Evolutionary conservation across 345 rosid species (phyloP).

Genomic region (Boechera divaricarpa): DNA sequence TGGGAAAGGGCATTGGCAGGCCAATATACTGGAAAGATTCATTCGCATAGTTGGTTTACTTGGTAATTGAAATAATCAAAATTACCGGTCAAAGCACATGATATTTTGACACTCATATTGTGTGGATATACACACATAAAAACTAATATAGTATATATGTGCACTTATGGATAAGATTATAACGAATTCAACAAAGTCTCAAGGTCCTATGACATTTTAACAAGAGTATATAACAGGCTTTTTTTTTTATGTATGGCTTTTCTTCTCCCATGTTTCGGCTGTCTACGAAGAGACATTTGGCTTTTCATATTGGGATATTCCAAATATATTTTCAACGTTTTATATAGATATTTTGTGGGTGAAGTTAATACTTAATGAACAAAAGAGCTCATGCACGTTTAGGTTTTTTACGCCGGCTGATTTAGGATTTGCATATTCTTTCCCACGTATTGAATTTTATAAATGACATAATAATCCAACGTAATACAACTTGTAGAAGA

Average conservation of each 20-base stretch:
- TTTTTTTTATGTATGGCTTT: constrained; percentile 13
- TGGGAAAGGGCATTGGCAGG: constrained; percentile 11
- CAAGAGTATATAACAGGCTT: background rate
- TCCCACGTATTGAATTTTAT: constrained; percentile 1
- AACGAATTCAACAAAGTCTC: constrained; percentile 35
- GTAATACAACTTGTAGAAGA: background rate
- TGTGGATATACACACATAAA: background rate
- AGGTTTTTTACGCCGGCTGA: background rate
- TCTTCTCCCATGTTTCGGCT: constrained; percentile 42
- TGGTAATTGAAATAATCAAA: constrained; percentile 6
- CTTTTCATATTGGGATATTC: constrained; percentile 40
- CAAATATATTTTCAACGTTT: constrained; percentile 20
- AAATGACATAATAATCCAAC: background rate
- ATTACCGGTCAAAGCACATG: constrained; percentile 17
- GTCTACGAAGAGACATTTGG: constrained; percentile 44
- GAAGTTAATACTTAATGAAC: background rate
- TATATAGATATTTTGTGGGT: constrained; percentile 8
- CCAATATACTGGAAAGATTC: constrained; percentile 37
- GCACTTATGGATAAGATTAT: constrained; percentile 33
- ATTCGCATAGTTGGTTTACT: constrained; percentile 29
- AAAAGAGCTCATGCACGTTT: constrained; percentile 36
- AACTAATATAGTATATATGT: constrained; percentile 1
- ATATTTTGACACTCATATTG: background rate
- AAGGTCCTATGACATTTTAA: constrained; percentile 29
- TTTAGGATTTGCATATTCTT: constrained; percentile 28